Conservation (phyloP, 768 basidiomycete genomes). For the Kwoniella europaea region DNA sequence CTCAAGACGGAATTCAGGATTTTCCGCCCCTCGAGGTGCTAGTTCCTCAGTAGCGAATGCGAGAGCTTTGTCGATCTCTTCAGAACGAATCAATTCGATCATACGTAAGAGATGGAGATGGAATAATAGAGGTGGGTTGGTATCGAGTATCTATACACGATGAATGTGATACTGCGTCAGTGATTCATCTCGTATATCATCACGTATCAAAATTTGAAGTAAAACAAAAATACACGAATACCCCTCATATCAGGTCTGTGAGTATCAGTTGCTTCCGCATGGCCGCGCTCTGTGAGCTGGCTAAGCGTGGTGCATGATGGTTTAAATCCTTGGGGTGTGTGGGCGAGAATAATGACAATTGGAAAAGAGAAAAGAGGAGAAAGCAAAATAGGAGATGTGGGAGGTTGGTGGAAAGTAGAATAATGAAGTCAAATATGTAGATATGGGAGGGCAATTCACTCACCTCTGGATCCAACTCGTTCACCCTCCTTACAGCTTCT, state of each 20-base stretch:
- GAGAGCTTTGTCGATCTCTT: slow-evolving; percentile 76
- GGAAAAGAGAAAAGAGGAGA: slow-evolving; percentile 7
- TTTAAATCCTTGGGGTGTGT: slow-evolving; percentile 73
- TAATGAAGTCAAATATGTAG: slow-evolving; percentile 6
- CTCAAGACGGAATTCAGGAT: slow-evolving; percentile 87
- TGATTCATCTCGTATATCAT: not conserved
- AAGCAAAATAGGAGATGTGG: too few species aligned
- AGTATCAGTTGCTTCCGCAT: slow-evolving; percentile 80
- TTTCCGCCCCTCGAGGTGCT: slow-evolving; percentile 92
- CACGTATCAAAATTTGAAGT: not conserved
- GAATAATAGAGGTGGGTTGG: slow-evolving; percentile 90
- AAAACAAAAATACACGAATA: slow-evolving; percentile 36
- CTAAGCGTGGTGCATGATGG: slow-evolving; percentile 98
- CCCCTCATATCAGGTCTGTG: slow-evolving; percentile 60
- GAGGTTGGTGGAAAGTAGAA: slow-evolving; percentile 8
- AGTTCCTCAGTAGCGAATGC: slow-evolving; percentile 91
- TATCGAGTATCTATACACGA: slow-evolving; percentile 82
- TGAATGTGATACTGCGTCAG: not conserved
- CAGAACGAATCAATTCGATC: slow-evolving; percentile 89
- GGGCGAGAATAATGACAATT: slow-evolving; percentile 3
- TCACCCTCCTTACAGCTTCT: slow-evolving; percentile 91
- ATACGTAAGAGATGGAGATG: slow-evolving; percentile 93
- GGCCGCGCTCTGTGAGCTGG: slow-evolving; percentile 65
- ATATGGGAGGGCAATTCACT: slow-evolving; percentile 55
- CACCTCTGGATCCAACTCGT: slow-evolving; percentile 97